Conservation (phyloP, 345 rosid species). For the Eucalyptus cladocalyx region DNA sequence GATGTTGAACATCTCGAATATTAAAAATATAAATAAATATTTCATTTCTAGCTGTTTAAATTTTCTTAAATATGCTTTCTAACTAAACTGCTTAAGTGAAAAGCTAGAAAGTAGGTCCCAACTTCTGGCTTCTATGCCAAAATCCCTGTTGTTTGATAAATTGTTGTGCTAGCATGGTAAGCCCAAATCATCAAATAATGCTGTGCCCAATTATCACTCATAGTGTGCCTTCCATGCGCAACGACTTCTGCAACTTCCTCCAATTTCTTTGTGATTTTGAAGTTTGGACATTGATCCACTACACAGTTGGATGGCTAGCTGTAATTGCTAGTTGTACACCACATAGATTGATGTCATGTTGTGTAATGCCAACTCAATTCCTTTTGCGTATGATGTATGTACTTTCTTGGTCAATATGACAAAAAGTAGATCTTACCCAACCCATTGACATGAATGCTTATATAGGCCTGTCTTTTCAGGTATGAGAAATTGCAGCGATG, state of each 20-base stretch:
- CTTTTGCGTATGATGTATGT: not conserved
- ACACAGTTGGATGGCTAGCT: not conserved
- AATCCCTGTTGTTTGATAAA: not conserved
- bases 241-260: not conserved
- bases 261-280: not conserved
- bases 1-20: not conserved
- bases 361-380: not conserved
- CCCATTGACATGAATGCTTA: not conserved
- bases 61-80: not conserved
- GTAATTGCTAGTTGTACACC: not conserved
- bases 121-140: not conserved
- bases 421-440: not conserved
- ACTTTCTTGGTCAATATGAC: not conserved
- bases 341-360: not conserved
- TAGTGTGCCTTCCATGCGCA: not conserved
- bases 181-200: not conserved
- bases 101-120: not conserved
- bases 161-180: not conserved
- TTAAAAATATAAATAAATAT: not conserved
- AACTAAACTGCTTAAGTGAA: not conserved
- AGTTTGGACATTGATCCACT: not conserved
- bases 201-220: not conserved
- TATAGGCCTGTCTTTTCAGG: slow-evolving; percentile 25
- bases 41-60: not conserved
- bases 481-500: slow-evolving; percentile 99